A percentile compares a stretch with the other conserved stretches of the same genome.
Conservation (phyloP, 129 eudicot species). For the Apium graveolens region DNA sequence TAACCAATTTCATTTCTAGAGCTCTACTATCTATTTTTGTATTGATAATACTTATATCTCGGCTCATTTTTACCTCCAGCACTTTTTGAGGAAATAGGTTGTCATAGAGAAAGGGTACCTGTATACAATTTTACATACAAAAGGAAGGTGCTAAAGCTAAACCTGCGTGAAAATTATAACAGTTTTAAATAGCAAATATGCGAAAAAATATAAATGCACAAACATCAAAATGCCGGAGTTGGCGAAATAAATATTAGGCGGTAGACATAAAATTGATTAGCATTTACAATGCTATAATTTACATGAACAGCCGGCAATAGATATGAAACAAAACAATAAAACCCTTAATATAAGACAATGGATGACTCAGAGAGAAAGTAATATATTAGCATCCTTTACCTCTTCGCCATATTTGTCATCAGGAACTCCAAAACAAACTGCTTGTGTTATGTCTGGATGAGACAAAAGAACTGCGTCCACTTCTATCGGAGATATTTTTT, state of each 20-base stretch:
- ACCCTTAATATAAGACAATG: background rate
- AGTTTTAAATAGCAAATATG: background rate
- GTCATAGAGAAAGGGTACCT: background rate
- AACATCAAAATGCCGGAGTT: background rate
- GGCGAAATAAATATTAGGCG: background rate
- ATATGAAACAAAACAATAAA: background rate
- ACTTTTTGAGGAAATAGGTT: background rate
- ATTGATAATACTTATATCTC: background rate
- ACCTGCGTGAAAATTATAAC: background rate
- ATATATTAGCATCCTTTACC: slow-evolving; percentile 31
- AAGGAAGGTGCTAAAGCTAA: background rate
- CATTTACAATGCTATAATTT: background rate
- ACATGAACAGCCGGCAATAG: background rate
- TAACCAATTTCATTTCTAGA: background rate
- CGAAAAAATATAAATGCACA: background rate
- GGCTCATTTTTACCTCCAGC: background rate
- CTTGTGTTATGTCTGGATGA: slow-evolving; percentile 80
- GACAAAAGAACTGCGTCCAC: slow-evolving; percentile 86
- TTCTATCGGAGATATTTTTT: slow-evolving; percentile 95
- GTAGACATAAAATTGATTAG: background rate
- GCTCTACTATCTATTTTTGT: background rate
- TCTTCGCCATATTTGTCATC: slow-evolving; percentile 98
- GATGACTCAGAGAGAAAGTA: background rate
- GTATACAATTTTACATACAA: background rate
- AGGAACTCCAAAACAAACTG: slow-evolving; percentile 91